Conservation (phyloP, 805 yeast species). For the Wickerhamiella siamensis region DNA sequence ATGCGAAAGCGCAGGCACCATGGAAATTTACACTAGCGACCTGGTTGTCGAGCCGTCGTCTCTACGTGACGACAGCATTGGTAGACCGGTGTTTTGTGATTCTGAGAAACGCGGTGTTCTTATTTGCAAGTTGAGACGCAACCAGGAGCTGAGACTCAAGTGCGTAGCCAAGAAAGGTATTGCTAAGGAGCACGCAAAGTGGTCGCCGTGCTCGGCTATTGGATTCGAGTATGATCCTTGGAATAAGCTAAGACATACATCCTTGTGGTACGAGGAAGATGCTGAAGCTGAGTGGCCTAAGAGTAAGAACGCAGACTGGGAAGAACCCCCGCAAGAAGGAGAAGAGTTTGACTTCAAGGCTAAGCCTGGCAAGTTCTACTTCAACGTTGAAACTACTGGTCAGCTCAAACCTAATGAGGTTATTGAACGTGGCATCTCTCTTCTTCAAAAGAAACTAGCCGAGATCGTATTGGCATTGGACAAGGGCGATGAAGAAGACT, state of each 20-base stretch:
- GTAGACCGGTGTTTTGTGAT: conserved; percentile 77
- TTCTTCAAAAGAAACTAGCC: conserved; percentile 81
- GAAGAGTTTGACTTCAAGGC: conserved; percentile 79
- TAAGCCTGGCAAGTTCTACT: conserved; percentile 63
- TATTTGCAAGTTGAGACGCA: conserved; percentile 78
- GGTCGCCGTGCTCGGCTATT: conserved; percentile 94
- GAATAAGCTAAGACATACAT: conserved; percentile 92
- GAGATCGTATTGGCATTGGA: conserved; percentile 62
- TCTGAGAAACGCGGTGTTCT: conserved; percentile 62
- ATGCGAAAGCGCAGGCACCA: conserved; percentile 75
- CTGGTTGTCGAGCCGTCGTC: conserved; percentile 34
- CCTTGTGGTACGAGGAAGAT: conserved; percentile 88
- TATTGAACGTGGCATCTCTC: conserved; percentile 67
- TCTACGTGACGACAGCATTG: conserved; percentile 34
- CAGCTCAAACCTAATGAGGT: conserved; percentile 80
- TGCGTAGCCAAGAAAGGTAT: conserved; percentile 97
- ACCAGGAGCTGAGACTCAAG: conserved; percentile 75
- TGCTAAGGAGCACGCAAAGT: conserved; percentile 94
- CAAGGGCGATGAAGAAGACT: conserved; percentile 18
- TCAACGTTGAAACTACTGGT: conserved; percentile 89
- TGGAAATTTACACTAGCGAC: conserved; percentile 83
- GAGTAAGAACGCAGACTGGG: conserved; percentile 81
- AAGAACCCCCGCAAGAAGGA: conserved; percentile 82
- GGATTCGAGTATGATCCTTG: conserved; percentile 99
- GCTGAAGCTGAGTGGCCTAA: conserved; percentile 89